These are phyloP conservation scores for Citrus sinensis DNA, from an alignment of 345 rosid species.

Conservation along the genomic window DNA sequence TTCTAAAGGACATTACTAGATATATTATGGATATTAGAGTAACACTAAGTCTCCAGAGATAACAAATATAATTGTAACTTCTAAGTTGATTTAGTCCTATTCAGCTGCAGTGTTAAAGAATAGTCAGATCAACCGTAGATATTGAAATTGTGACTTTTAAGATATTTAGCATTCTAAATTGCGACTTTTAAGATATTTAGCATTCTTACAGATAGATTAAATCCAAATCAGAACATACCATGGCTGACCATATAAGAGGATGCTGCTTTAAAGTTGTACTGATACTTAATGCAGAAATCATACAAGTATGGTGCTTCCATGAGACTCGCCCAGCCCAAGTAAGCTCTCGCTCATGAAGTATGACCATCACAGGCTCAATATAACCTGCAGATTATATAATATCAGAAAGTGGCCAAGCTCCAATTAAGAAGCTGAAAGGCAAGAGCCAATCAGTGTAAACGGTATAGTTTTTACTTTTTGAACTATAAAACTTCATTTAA, in stretches of 20 bases:
- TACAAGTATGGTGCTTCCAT: conserved; percentile 97
- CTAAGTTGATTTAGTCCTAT: neutral
- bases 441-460: neutral
- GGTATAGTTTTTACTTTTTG: neutral
- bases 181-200: no score
- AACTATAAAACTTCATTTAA: neutral
- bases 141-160: neutral
- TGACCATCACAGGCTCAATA: conserved; percentile 94
- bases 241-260: conserved; percentile 95
- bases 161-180: neutral
- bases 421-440: conserved; percentile 6
- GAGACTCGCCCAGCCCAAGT: conserved; percentile 93
- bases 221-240: conserved; percentile 55
- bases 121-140: conserved; percentile 2
- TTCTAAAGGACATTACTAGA: neutral
- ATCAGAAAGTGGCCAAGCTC: conserved; percentile 21
- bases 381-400: conserved; percentile 53
- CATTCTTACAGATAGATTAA: neutral
- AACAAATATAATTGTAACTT: neutral
- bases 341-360: conserved; percentile 92
- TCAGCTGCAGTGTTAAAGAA: neutral
- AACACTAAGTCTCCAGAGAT: neutral
- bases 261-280: conserved; percentile 92
- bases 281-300: conserved; percentile 93
- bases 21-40: neutral